Percentiles rank a stretch among this genome's conserved stretches.
Evolutionary conservation across 1,284 basidiomycete genomes (phyloP).

Genomic region (Moesziomyces globuligerus): DNA sequence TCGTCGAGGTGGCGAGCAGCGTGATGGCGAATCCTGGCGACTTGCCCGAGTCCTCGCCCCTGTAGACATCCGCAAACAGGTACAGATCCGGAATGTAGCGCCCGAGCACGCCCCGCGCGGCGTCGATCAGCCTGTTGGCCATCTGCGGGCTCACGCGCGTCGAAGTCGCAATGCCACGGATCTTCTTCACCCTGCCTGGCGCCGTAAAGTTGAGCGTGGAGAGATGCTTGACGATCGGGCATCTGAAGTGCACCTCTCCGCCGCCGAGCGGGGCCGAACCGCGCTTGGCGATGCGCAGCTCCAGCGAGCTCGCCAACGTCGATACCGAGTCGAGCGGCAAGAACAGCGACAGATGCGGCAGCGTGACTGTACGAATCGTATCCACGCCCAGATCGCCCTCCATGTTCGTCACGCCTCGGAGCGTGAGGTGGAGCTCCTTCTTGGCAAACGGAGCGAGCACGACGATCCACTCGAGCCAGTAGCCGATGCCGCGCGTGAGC

Average conservation of each 20-base stretch:
- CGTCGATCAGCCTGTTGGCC: slow-evolving; percentile 96
- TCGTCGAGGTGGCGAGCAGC: slow-evolving; percentile 90
- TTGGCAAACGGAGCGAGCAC: slow-evolving; percentile 94
- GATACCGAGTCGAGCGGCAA: slow-evolving; percentile 47
- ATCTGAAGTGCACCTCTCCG: slow-evolving; percentile 91
- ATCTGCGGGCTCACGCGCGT: slow-evolving; percentile 93
- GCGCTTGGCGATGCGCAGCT: slow-evolving; percentile 84
- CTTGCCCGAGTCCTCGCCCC: slow-evolving; percentile 95
- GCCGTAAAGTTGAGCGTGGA: slow-evolving; percentile 88
- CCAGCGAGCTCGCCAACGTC: slow-evolving; percentile 56
- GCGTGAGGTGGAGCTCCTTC: slow-evolving; percentile 80
- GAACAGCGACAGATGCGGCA: slow-evolving; percentile 90
- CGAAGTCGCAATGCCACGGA: slow-evolving; percentile 84
- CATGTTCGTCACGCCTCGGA: slow-evolving; percentile 91
- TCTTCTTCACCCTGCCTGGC: slow-evolving; percentile 88
- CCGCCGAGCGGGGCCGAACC: slow-evolving; percentile 92
- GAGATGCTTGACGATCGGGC: slow-evolving; percentile 86
- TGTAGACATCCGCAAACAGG: slow-evolving; percentile 97
- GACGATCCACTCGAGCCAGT: slow-evolving; percentile 90
- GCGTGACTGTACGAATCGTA: slow-evolving; percentile 86
- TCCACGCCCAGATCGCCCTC: slow-evolving; percentile 72
- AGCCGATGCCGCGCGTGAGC: slow-evolving; percentile 85
- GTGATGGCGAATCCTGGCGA: slow-evolving; percentile 95
- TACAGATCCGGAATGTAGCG: slow-evolving; percentile 98
- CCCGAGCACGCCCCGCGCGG: slow-evolving; percentile 88